Evolutionary conservation across 2,329 filamentous ascomycete species (phyloP).

Genomic region (Alternaria viburni): DNA sequence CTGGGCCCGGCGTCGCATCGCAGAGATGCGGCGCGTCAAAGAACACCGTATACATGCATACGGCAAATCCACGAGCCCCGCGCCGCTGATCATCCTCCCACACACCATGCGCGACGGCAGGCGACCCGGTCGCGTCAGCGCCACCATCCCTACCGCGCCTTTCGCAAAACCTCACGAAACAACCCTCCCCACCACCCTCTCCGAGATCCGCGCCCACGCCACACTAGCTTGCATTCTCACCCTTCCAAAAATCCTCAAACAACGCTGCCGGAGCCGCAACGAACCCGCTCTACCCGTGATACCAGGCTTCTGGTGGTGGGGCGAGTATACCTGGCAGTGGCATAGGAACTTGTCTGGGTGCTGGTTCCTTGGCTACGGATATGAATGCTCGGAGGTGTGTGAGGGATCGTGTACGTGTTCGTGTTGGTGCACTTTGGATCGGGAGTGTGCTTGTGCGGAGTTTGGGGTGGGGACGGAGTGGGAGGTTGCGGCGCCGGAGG

Average conservation of each 20-base stretch:
- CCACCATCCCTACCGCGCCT: background rate
- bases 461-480: background rate
- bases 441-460: constrained; percentile 7
- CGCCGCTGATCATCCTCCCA: background rate
- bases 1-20: constrained; percentile 13
- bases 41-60: constrained; percentile 5
- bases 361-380: constrained; percentile 4
- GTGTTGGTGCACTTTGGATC: background rate
- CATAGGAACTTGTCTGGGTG: constrained; percentile 17
- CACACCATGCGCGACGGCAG: background rate
- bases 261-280: background rate
- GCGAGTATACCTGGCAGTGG: constrained; percentile 15
- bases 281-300: background rate
- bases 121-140: background rate
- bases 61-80: background rate
- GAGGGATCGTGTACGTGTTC: background rate
- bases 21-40: constrained; percentile 15
- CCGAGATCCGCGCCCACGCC: constrained; percentile 7
- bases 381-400: background rate
- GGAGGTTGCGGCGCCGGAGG: constrained; percentile 5
- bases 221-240: background rate
- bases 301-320: constrained; percentile 10
- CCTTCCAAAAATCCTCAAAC: background rate
- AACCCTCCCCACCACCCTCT: constrained; percentile 3
- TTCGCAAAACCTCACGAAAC: background rate